Evolutionary conservation across 306 rosid species (phyloP), one percentile per base, ranked within the genome.

Genomic region (Fagus crenata): DNA sequence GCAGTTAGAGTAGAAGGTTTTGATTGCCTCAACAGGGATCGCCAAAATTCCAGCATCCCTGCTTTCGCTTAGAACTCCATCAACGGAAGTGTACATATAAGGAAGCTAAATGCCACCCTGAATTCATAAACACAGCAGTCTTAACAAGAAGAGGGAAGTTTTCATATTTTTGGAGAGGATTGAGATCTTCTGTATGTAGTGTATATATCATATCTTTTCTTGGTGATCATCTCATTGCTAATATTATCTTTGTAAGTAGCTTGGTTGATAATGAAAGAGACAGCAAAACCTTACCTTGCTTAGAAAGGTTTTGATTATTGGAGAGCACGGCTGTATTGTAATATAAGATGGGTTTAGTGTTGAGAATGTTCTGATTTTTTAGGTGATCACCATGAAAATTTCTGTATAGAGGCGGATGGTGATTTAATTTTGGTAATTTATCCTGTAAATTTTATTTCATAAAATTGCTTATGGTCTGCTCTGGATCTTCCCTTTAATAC

Each of bases 1-100:
- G 84, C 90, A 35, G 98, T 91, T 93, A 93, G 98, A 87, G 90
- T 93, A 85, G 98, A 93, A 82, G 98, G 98, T 77, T 93, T 93
- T 7, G 96, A 93, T 77, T 90, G 96, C 76, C 98, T 88, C 77
- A 88, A 81, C 71, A 86, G 89, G 93, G 98, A 93, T 86, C 80
- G 87, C 82, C 95, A 88, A 82, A 93, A 84, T 87, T 93, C 98
- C 2, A 80, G 98, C 86, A 84, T 91, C 90, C 86, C 93, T 74
- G 90, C 89, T 49, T 75, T 93, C 56, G 98, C 97, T 9, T 93
- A 85, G 83, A 88, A 78, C 75, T 67, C 86, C 82, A 68, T 69
- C 78, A 39, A 84, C 77, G 74, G 76, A 88, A 87, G 80, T 93
- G 98, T 93, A 93, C 78, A 93, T 93, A 91, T 77, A 76, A 83